Evolutionary conservation across 1,284 basidiomycete genomes (phyloP), one percentile per base, ranked within the genome.

Genomic region (Phellinidium pouzarii): DNA sequence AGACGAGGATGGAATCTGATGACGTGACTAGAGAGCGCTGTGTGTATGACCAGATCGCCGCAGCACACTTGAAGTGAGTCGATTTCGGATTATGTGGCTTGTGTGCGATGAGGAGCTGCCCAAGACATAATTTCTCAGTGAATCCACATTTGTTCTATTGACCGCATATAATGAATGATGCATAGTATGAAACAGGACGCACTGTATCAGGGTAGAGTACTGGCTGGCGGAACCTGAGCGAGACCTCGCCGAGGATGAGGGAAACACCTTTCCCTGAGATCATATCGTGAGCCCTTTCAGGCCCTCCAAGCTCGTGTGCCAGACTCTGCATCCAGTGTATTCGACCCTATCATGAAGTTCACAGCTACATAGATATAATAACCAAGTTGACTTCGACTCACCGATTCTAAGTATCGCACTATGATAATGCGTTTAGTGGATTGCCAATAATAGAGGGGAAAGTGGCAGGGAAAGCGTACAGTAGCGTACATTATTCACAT

Each of bases 401-500:
- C 82, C 25, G 83, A 84, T 69, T 87, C 84, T 57, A 88, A 36
- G 17, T 50, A 57, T 19, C 52, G 43, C 29, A 57, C 55, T 57
- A 11, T 26, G 9, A 17, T 14, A 20, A 14, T n/a, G 8, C 17
- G 23, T n/a, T 11, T 8, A 31, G 44, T 50, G 9, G 50, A 26
- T 19, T 41, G 41, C n/a, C 4, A 34, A 4, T 26, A n/a, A 9
- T 34, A 36, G 7, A 34, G 8, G 7, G 8, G 4, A 9, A 19
- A 26, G 14, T 7, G 14, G 76, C 63, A 81, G 86, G 7, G 76
- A 63, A 81, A 86, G 8, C 78, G 72, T 23, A 78, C 84, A 68
- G 61, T 89, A 88, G 54, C 77, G 78, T 19, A 78, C 82, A 59
- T 89, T 89, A 59, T 88, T 88, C 25, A 88, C 83, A 60, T 89